These are phyloP conservation scores for Saussurea involucrata DNA, from an alignment of 129 eudicot species.

Conservation along the genomic window DNA sequence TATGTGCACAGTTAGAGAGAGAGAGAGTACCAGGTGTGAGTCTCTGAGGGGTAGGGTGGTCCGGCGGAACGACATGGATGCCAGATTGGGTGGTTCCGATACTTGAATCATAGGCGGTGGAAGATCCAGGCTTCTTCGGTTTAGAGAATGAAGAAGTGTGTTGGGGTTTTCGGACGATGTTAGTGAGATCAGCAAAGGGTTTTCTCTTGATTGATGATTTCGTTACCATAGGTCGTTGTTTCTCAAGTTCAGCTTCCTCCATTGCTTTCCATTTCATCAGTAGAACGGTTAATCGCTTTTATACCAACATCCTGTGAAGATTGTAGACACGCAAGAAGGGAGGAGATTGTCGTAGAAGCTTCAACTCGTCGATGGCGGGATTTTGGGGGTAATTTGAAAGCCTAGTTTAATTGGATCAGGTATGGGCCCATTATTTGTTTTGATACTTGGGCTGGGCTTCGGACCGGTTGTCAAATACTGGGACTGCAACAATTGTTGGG, in stretches of 20 bases:
- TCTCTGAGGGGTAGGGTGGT: background rate
- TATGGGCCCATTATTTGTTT: background rate
- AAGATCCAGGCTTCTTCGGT: conserved; percentile 10
- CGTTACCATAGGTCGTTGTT: conserved; percentile 6
- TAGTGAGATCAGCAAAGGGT: conserved; percentile 31
- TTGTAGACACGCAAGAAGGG: conserved; percentile 11
- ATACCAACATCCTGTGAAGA: background rate
- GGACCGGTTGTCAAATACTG: background rate
- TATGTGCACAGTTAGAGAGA: background rate
- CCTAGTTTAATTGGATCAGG: conserved; percentile 1
- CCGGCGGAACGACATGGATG: background rate
- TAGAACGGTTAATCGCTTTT: conserved; percentile 1
- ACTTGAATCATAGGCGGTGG: conserved; percentile 32
- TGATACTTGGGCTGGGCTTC: background rate
- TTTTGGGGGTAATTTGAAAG: conserved; percentile 23
- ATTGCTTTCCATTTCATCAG: conserved; percentile 14
- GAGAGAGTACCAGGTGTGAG: conserved; percentile 8
- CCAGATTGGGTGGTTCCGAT: conserved; percentile 13
- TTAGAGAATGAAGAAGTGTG: background rate
- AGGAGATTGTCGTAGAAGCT: conserved; percentile 25
- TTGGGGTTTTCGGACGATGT: conserved; percentile 15
- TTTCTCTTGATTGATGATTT: conserved; percentile 27
- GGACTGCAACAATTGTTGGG: too few species aligned
- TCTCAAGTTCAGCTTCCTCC: conserved; percentile 20
- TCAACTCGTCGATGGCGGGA: conserved; percentile 24